Evolutionary conservation across 352 stramenopile genomes (phyloP).

Genomic region (Globisporangium lucens): DNA sequence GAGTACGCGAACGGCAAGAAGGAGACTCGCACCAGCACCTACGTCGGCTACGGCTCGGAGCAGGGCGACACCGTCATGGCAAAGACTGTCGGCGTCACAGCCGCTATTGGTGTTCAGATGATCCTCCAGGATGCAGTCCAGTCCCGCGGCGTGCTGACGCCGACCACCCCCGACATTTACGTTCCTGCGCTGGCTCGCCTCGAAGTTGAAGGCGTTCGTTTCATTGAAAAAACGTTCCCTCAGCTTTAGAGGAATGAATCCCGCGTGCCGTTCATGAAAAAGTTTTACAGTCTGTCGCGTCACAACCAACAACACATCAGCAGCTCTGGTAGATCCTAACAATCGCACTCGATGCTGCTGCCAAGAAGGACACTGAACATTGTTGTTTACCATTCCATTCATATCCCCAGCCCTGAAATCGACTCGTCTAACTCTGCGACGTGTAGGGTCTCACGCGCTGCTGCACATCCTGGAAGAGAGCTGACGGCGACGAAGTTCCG

Average conservation of each 20-base stretch:
- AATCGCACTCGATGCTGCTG: neutral
- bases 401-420: neutral
- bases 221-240: slow-evolving; percentile 78
- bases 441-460: slow-evolving; percentile 15
- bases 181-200: slow-evolving; percentile 74
- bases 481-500: slow-evolving; percentile 4
- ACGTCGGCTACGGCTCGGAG: slow-evolving; percentile 90
- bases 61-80: slow-evolving; percentile 93
- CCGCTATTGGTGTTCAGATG: slow-evolving; percentile 91
- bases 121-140: slow-evolving; percentile 90
- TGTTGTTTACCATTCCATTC: neutral
- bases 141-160: slow-evolving; percentile 82
- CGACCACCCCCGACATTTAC: slow-evolving; percentile 91
- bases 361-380: neutral
- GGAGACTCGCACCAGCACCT: slow-evolving; percentile 88
- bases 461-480: slow-evolving; percentile 16
- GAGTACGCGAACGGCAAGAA: slow-evolving; percentile 75
- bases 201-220: slow-evolving; percentile 85
- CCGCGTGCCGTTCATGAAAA: neutral
- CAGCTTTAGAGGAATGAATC: slow-evolving; percentile 16
- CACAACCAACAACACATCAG: neutral
- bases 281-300: neutral
- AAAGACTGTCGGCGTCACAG: slow-evolving; percentile 94
- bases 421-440: slow-evolving; percentile 10
- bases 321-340: neutral